Conservation (phyloP, 805 yeast species). For the Spathaspora hagerdaliae region DNA sequence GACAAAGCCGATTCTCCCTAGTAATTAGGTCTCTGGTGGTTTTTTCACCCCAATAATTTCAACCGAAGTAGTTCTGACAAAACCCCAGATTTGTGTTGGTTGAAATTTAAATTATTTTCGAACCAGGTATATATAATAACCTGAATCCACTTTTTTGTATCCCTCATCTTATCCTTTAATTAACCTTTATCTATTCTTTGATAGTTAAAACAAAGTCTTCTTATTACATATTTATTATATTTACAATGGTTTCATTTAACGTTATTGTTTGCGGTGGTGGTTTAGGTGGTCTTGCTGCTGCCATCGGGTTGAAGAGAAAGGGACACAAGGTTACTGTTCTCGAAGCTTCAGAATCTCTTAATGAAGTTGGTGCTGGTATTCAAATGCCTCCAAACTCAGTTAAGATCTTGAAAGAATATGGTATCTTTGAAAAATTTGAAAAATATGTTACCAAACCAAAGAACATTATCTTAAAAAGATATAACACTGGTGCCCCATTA, state of each 20-base stretch:
- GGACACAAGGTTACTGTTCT: constrained; percentile 23
- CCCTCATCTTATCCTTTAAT: no score
- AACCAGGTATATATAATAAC: no score
- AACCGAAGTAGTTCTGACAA: no score
- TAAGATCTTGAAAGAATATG: constrained; percentile 18
- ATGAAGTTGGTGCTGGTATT: constrained; percentile 31
- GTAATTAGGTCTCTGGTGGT: no score
- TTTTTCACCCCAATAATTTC: no score
- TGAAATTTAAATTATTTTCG: no score
- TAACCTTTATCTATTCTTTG: no score
- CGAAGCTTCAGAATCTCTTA: constrained; percentile 20
- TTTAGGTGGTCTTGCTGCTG: constrained; percentile 25
- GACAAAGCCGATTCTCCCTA: no score
- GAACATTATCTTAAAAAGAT: constrained; percentile 10
- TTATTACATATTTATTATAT: no score
- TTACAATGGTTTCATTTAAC: constrained; percentile 5
- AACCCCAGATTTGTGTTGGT: background rate
- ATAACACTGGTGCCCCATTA: constrained; percentile 18
- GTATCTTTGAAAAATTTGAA: constrained; percentile 12
- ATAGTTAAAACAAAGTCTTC: no score
- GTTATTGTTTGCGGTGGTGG: constrained; percentile 21
- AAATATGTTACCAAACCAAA: constrained; percentile 13
- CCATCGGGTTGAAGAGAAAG: constrained; percentile 16
- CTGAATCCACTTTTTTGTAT: no score
- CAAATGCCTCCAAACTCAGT: constrained; percentile 27